Evolutionary conservation across 345 rosid species (phyloP).

Genomic region (Noccaea bulbosa): DNA sequence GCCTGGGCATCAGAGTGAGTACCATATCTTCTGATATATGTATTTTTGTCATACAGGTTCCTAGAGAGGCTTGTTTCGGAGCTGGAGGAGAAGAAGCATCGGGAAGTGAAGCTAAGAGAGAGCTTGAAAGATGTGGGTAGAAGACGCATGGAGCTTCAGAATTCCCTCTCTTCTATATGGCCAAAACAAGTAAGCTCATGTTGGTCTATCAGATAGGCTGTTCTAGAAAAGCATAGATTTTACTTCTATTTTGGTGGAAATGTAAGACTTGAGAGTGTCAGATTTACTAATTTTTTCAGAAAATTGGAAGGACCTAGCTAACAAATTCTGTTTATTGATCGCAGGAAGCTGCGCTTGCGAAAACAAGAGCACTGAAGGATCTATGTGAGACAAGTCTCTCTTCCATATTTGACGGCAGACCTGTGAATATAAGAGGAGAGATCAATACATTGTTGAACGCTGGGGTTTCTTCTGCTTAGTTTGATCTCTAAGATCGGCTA

Average conservation of each 20-base stretch:
- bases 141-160: slow-evolving; percentile 90
- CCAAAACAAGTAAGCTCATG: slow-evolving; percentile 78
- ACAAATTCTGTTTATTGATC: slow-evolving; percentile 26
- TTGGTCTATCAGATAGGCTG: slow-evolving; percentile 18
- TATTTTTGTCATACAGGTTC: slow-evolving; percentile 58
- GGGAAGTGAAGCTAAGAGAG: slow-evolving; percentile 75
- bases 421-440: slow-evolving; percentile 94
- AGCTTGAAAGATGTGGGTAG: slow-evolving; percentile 78
- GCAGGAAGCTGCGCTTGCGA: slow-evolving; percentile 83
- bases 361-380: slow-evolving; percentile 88
- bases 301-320: slow-evolving; percentile 12
- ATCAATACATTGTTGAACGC: slow-evolving; percentile 81
- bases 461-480: slow-evolving; percentile 56
- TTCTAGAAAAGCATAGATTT: not conserved
- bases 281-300: slow-evolving; percentile 5
- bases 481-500: slow-evolving; percentile 15
- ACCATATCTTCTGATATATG: slow-evolving; percentile 18
- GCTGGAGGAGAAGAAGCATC: slow-evolving; percentile 89
- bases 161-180: slow-evolving; percentile 87
- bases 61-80: slow-evolving; percentile 80
- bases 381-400: slow-evolving; percentile 87
- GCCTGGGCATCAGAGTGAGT: slow-evolving; percentile 1
- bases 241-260: slow-evolving; percentile 7
- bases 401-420: slow-evolving; percentile 92
- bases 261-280: slow-evolving; percentile 4